Evolutionary conservation across 805 yeast genomes (phyloP).

Genomic region (Clavispora santaluciae): DNA sequence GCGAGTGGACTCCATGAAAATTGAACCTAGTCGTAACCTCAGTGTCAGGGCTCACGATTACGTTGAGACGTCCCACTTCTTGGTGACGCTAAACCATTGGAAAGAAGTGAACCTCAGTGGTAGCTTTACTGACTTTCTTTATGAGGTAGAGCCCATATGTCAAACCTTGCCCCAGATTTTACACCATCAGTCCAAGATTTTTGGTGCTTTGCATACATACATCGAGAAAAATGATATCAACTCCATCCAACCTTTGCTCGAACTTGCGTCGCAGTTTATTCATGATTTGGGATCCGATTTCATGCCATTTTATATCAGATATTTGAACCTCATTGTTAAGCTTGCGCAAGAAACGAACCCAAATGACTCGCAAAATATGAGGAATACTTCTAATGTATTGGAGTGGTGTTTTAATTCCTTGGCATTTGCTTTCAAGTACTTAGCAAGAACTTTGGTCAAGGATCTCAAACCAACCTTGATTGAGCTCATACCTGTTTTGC

Average conservation of each 20-base stretch:
- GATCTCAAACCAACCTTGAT: constrained; percentile 69
- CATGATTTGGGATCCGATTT: constrained; percentile 94
- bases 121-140: constrained; percentile 59
- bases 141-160: constrained; percentile 47
- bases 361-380: constrained; percentile 47
- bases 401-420: constrained; percentile 83
- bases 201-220: constrained; percentile 40
- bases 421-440: constrained; percentile 86
- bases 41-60: constrained; percentile 60
- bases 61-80: constrained; percentile 72
- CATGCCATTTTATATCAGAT: constrained; percentile 55
- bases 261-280: constrained; percentile 72
- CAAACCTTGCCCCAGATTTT: constrained; percentile 79
- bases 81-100: constrained; percentile 82
- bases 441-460: constrained; percentile 57
- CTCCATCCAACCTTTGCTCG: constrained; percentile 77
- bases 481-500: constrained; percentile 58
- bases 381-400: constrained; percentile 55
- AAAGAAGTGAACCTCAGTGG: constrained; percentile 77
- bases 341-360: constrained; percentile 38
- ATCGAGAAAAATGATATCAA: constrained; percentile 56
- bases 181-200: constrained; percentile 63
- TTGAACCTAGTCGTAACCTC: constrained; percentile 62
- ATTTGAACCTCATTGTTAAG: constrained; percentile 48
- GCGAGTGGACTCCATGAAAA: constrained; percentile 74